Evolutionary conservation across 2,329 filamentous ascomycete species (phyloP).

Genomic region (Aciculosporium take): DNA sequence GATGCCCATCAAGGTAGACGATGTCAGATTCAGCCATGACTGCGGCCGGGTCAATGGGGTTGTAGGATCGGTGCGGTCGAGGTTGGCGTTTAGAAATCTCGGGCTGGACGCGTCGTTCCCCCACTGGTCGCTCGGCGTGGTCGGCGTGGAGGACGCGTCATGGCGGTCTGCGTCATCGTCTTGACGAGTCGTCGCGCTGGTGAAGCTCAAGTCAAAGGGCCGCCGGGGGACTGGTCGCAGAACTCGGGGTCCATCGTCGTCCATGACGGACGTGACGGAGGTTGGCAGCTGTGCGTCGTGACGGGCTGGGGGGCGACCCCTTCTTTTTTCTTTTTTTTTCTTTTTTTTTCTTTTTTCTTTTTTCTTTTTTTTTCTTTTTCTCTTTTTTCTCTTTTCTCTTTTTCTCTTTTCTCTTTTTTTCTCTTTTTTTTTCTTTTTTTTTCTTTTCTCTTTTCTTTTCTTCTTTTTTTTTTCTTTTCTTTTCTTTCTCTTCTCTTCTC

Average conservation of each 20-base stretch:
- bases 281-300: neutral
- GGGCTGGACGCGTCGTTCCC: slow-evolving; percentile 20
- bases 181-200: slow-evolving; percentile 30
- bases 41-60: slow-evolving; percentile 49
- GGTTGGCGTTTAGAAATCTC: slow-evolving; percentile 29
- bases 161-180: slow-evolving; percentile 18
- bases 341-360: no score
- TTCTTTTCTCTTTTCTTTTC: no score
- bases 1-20: slow-evolving; percentile 82
- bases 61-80: slow-evolving; percentile 16
- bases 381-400: no score
- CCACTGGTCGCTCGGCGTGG: slow-evolving; percentile 12
- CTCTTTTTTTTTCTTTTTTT: no score
- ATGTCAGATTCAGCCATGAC: slow-evolving; percentile 74
- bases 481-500: no score
- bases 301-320: no score
- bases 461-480: no score
- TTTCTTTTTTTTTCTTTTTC: no score
- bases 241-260: slow-evolving; percentile 37
- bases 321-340: no score
- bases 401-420: no score
- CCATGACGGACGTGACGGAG: slow-evolving; percentile 14
- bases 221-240: slow-evolving; percentile 58
- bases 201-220: slow-evolving; percentile 48
- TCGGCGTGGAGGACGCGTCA: slow-evolving; percentile 10